These are phyloP conservation scores for Phalaenopsis equestris DNA, from an alignment of 106 monocot species.

Conservation along the genomic window DNA sequence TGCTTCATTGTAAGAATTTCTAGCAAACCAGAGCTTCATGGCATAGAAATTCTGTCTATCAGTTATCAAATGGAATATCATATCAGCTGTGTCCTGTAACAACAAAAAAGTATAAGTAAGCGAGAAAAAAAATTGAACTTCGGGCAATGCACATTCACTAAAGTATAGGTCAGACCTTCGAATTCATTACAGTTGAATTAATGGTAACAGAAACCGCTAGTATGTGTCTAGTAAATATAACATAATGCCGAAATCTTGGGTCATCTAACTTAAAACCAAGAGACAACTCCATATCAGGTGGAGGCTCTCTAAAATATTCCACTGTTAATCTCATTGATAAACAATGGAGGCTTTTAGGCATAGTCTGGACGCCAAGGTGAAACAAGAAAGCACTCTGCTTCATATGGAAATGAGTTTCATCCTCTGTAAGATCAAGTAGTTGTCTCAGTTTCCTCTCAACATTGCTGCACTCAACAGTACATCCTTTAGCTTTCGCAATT, in stretches of 20 bases:
- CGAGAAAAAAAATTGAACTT: background rate
- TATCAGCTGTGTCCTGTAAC: slow-evolving; percentile 38
- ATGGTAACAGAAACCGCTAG: slow-evolving; percentile 47
- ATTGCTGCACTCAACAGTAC: slow-evolving; percentile 41
- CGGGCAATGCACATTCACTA: background rate
- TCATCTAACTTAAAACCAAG: slow-evolving; percentile 33
- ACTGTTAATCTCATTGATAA: slow-evolving; percentile 52
- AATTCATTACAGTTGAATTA: slow-evolving; percentile 51
- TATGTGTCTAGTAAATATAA: slow-evolving; percentile 48
- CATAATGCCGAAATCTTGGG: slow-evolving; percentile 36
- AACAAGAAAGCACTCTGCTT: slow-evolving; percentile 70
- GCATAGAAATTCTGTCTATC: slow-evolving; percentile 64
- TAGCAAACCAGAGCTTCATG: slow-evolving; percentile 70
- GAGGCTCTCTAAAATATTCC: slow-evolving; percentile 41
- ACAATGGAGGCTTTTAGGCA: slow-evolving; percentile 63
- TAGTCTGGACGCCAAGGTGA: slow-evolving; percentile 61
- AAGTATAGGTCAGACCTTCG: slow-evolving; percentile 26
- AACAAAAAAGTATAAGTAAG: slow-evolving; percentile 5
- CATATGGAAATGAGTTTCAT: slow-evolving; percentile 63
- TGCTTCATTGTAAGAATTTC: slow-evolving; percentile 36
- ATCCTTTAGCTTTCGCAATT: slow-evolving; percentile 45
- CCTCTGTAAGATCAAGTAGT: slow-evolving; percentile 55
- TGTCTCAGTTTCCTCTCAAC: slow-evolving; percentile 62
- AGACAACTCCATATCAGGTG: slow-evolving; percentile 14
- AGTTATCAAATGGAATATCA: slow-evolving; percentile 72